Conservation (phyloP, 495 filamentous ascomycete species). For the Penicilliopsis zonata region DNA sequence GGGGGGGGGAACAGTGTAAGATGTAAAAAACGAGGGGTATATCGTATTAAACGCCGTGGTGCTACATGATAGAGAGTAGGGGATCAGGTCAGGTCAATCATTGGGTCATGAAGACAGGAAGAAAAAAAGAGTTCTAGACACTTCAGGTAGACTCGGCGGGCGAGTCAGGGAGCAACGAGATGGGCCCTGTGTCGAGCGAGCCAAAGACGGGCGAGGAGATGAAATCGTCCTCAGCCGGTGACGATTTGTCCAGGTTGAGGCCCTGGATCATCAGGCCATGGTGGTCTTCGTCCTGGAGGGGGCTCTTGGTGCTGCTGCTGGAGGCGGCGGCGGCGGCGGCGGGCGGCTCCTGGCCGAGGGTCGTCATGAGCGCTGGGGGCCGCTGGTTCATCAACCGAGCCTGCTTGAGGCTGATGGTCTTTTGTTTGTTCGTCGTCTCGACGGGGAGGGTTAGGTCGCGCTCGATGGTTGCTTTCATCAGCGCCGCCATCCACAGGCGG, state of each 20-base stretch:
- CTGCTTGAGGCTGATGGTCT: constrained; percentile 81
- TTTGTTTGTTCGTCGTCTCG: constrained; percentile 86
- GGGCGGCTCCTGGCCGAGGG: constrained; percentile 3
- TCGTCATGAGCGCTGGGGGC: constrained; percentile 73
- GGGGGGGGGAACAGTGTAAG: neutral
- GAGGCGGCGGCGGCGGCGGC: constrained; percentile 1
- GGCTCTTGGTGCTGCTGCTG: too few species aligned
- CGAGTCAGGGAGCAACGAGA: constrained; percentile 17
- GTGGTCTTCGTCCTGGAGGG: too few species aligned
- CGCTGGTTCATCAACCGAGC: constrained; percentile 72
- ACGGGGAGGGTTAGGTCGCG: constrained; percentile 69
- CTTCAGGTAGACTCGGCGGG: constrained; percentile 16
- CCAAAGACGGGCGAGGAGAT: constrained; percentile 13
- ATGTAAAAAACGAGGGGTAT: constrained; percentile 25
- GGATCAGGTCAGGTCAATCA: too few species aligned
- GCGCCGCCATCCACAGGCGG: constrained; percentile 92
- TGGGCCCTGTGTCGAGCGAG: constrained; percentile 12
- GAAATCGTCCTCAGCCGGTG: constrained; percentile 7
- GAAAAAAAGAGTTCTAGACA: too few species aligned
- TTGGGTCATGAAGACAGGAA: constrained; percentile 7
- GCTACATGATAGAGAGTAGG: too few species aligned
- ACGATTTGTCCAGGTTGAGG: constrained; percentile 16
- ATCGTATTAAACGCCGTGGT: constrained; percentile 35
- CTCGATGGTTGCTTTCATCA: constrained; percentile 99
- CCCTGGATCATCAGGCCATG: constrained; percentile 24